These are phyloP conservation scores for Rhizopogon vinicolor DNA, from an alignment of 768 basidiomycete genomes.

Conservation along the genomic window DNA sequence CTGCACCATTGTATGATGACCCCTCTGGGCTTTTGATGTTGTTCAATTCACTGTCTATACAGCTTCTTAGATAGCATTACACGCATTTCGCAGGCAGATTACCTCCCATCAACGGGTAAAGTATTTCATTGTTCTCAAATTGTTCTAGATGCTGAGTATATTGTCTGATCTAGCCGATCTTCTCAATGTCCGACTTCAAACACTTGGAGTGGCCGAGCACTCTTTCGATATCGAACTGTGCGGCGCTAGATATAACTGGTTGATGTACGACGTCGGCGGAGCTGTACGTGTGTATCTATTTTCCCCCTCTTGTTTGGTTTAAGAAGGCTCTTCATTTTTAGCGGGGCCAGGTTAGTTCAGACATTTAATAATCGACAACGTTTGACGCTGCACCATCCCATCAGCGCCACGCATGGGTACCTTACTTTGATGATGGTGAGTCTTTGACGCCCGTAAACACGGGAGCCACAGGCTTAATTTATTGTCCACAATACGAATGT, in stretches of 20 bases:
- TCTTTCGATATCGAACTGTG: slow-evolving; percentile 63
- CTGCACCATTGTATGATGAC: slow-evolving; percentile 61
- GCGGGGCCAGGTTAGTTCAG: slow-evolving; percentile 54
- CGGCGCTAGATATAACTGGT: slow-evolving; percentile 66
- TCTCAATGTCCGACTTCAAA: slow-evolving; percentile 75
- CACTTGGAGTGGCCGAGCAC: slow-evolving; percentile 76
- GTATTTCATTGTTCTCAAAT: slow-evolving; percentile 6
- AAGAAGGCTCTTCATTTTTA: slow-evolving; percentile 19
- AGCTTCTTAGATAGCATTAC: slow-evolving; percentile 68
- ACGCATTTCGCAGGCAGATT: slow-evolving; percentile 65
- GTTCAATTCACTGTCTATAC: slow-evolving; percentile 3
- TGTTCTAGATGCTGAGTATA: not conserved
- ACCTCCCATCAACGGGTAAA: slow-evolving; percentile 64
- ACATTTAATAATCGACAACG: slow-evolving; percentile 4
- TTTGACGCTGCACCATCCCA: slow-evolving; percentile 12
- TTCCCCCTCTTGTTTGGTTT: slow-evolving; percentile 3
- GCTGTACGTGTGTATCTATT: slow-evolving; percentile 45
- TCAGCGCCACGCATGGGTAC: slow-evolving; percentile 77
- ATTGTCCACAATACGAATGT: not conserved
- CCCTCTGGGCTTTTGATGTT: not conserved
- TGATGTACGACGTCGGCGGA: slow-evolving; percentile 81
- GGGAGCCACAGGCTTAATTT: not conserved
- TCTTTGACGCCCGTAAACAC: slow-evolving; percentile 8
- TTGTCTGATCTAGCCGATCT: slow-evolving; percentile 53
- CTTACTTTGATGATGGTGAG: slow-evolving; percentile 82